Evolutionary conservation across 768 basidiomycete genomes (phyloP), one percentile per base, ranked within the genome.

Genomic region (Russula lepida): DNA sequence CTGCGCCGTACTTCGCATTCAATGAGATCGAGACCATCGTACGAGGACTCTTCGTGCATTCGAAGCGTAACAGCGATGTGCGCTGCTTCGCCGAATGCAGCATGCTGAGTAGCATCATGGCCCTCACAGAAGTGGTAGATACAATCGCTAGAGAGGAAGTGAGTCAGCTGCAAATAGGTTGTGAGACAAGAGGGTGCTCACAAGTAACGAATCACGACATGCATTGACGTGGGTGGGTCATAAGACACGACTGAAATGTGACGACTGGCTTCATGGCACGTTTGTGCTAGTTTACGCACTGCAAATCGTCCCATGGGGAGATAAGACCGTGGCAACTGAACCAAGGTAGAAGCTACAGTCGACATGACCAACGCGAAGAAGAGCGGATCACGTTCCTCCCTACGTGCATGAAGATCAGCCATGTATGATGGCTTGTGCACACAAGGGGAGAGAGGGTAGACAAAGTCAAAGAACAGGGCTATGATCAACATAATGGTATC

Each of bases 311-410:
- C 87, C 86, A 92, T 88, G 21, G 91, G 90, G 56, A 95, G 78
- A 73, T 92, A 95, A 2, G 88, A 89, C 57, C 89, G 79, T 15
- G 93, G 93, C 6, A 94, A 84, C 73, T 95, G 93, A 4, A 92
- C 88, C 12, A 95, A 77, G 0, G 93, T 95, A 17, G 86, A 86
- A 4, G 92, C 89, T 19, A 94, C 83, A 11, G 90, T 90, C 15
- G 86, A 88, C 85, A 94, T 89, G 64, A 97, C 89, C 30, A 95
- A 75, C 5, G 92, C 86, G 68, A 91, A 94, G 77, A 94, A 95
- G 41, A 95, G 81, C 28, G 92, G 91, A 68, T 95, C 89, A 21
- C 84, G 81, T 69, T 94, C 91, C 74, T 95, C 93, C 60, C 90
- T 74, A 46, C 82, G 82, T 0, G 83, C 77, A 64, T 86, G 84